Conservation (phyloP, 179 eudicot species). For the Amaranthus tricolor region DNA sequence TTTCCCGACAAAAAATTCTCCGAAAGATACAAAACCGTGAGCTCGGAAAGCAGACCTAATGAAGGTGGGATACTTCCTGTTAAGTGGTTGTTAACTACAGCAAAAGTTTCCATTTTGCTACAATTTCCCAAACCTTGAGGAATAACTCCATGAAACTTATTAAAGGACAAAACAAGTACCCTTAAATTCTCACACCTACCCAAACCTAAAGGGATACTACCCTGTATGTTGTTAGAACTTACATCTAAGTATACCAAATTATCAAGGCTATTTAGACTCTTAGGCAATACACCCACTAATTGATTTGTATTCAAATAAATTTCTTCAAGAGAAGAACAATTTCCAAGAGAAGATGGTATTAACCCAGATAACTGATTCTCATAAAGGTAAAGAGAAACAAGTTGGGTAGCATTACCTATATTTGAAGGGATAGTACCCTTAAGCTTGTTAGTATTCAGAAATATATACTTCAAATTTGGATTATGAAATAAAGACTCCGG, state of each 20-base stretch:
- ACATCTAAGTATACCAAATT: slow-evolving; percentile 23
- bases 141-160: slow-evolving; percentile 45
- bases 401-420: slow-evolving; percentile 22
- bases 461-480: slow-evolving; percentile 16
- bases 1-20: slow-evolving; percentile 50
- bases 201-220: slow-evolving; percentile 20
- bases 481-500: slow-evolving; percentile 24
- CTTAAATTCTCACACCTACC: slow-evolving; percentile 42
- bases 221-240: slow-evolving; percentile 21
- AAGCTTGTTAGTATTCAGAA: slow-evolving; percentile 18
- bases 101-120: slow-evolving; percentile 38
- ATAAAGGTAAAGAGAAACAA: slow-evolving; percentile 20
- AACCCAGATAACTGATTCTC: slow-evolving; percentile 22
- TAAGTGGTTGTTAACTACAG: slow-evolving; percentile 47
- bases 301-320: slow-evolving; percentile 21
- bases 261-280: slow-evolving; percentile 17
- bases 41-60: slow-evolving; percentile 47
- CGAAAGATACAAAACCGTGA: slow-evolving; percentile 42
- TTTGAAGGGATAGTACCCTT: slow-evolving; percentile 20
- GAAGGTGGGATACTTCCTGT: slow-evolving; percentile 62
- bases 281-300: slow-evolving; percentile 22
- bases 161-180: slow-evolving; percentile 46
- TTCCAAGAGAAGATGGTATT: slow-evolving; percentile 24
- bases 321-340: slow-evolving; percentile 15
- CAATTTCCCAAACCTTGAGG: slow-evolving; percentile 61